Evolutionary conservation across 1,284 basidiomycete genomes (phyloP).

Genomic region (Tylopilus sp.): DNA sequence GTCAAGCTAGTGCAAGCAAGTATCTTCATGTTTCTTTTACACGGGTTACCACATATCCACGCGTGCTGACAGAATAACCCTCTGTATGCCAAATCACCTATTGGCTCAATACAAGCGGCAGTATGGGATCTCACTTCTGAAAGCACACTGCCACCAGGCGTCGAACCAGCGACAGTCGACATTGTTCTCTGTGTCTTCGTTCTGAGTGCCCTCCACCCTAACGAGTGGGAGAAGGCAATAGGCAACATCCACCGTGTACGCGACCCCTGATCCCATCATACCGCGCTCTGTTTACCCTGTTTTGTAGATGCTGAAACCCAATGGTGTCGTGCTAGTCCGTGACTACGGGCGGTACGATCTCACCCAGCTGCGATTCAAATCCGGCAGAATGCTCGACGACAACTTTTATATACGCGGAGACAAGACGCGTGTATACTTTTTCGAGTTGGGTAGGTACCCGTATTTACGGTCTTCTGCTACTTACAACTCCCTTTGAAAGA

Average conservation of each 20-base stretch:
- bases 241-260: slow-evolving; percentile 76
- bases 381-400: slow-evolving; percentile 80
- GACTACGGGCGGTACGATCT: slow-evolving; percentile 96
- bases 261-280: neutral
- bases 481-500: slow-evolving; percentile 42
- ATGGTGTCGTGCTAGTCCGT: slow-evolving; percentile 79
- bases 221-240: slow-evolving; percentile 86
- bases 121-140: slow-evolving; percentile 88
- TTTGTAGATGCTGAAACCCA: slow-evolving; percentile 82
- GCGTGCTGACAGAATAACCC: slow-evolving; percentile 49
- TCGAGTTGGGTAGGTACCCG: slow-evolving; percentile 62
- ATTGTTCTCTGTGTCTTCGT: slow-evolving; percentile 94
- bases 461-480: neutral
- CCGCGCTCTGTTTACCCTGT: neutral
- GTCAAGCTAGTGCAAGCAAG: slow-evolving; percentile 83
- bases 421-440: slow-evolving; percentile 95
- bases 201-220: slow-evolving; percentile 87
- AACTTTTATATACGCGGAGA: slow-evolving; percentile 95
- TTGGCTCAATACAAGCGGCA: slow-evolving; percentile 70
- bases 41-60: neutral
- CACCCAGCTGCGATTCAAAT: slow-evolving; percentile 90
- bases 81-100: slow-evolving; percentile 63
- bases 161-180: slow-evolving; percentile 70
- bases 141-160: slow-evolving; percentile 55
- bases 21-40: neutral